phyloP scores from a whole-genome alignment of 73 alveolate genomes.

The Breviolum minutum region DNA sequence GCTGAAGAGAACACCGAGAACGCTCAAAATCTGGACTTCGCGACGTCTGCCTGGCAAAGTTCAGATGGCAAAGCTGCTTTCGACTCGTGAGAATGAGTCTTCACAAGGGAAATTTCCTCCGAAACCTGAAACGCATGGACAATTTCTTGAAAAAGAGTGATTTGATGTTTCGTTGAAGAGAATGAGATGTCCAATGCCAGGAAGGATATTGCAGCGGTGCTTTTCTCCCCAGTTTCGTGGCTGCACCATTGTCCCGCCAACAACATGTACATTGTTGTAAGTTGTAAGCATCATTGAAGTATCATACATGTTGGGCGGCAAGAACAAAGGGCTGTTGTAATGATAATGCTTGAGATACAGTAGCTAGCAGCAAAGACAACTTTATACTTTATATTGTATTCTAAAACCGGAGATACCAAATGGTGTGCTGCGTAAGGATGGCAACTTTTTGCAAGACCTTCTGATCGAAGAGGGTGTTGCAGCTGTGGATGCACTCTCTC shows the following conservation, averaged over 20 bases:
- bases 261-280: no score
- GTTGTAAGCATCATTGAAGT: no score
- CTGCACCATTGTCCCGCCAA: no score
- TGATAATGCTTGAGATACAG: no score
- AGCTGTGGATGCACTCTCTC: constrained; percentile 86
- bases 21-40: background rate
- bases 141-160: no score
- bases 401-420: background rate
- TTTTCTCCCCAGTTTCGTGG: constrained; percentile 44
- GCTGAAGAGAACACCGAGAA: background rate
- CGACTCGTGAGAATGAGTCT: no score
- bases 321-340: no score
- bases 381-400: background rate
- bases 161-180: no score
- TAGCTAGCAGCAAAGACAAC: background rate
- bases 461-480: constrained; percentile 78
- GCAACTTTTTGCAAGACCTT: constrained; percentile 65
- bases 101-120: no score
- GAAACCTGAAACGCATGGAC: no score
- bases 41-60: constrained; percentile 33
- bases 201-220: constrained; percentile 60
- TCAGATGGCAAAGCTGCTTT: no score
- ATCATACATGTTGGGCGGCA: background rate
- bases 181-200: background rate
- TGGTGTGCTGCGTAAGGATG: constrained; percentile 1